These are phyloP conservation scores for Diaporthe sp. DNA, from an alignment of 2,329 filamentous ascomycete genomes.

Conservation along the genomic window DNA sequence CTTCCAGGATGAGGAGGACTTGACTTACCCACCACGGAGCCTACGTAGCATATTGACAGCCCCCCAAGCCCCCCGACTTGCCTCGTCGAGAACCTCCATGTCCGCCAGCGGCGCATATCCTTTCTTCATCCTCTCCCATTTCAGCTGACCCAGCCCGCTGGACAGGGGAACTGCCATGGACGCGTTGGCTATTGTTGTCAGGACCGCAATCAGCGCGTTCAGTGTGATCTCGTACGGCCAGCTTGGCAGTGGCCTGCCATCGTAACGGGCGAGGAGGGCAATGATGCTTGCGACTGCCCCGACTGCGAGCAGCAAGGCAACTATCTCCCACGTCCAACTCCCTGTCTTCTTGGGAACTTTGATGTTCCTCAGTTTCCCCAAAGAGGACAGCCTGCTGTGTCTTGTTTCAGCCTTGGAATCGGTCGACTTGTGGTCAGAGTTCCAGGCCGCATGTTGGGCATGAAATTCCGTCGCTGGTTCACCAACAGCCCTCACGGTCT, in stretches of 20 bases:
- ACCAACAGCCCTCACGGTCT: not conserved
- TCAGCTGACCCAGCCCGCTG: constrained; percentile 51
- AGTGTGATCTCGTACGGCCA: constrained; percentile 52
- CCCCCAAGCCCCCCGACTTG: constrained; percentile 51
- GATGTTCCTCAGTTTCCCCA: not conserved
- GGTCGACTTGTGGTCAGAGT: not conserved
- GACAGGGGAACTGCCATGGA: constrained; percentile 50
- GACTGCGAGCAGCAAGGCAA: constrained; percentile 47
- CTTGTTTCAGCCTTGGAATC: not conserved
- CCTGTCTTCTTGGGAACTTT: constrained; percentile 41
- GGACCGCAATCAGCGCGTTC: constrained; percentile 51
- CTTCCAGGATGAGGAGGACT: no score
- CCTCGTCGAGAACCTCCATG: constrained; percentile 53
- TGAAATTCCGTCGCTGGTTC: not conserved
- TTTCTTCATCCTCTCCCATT: constrained; percentile 52
- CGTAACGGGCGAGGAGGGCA: constrained; percentile 49
- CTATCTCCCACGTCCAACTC: constrained; percentile 49
- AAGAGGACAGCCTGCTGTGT: constrained; percentile 4
- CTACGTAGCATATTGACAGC: constrained; percentile 48
- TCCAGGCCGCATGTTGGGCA: not conserved
- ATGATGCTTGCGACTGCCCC: constrained; percentile 49
- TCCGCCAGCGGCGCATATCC: constrained; percentile 48
- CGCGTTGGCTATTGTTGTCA: constrained; percentile 49
- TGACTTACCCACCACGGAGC: constrained; percentile 48
- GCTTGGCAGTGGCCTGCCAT: constrained; percentile 47